phyloP scores from a whole-genome alignment of 2,329 filamentous ascomycete species.

The Hypoxylon sp. region DNA sequence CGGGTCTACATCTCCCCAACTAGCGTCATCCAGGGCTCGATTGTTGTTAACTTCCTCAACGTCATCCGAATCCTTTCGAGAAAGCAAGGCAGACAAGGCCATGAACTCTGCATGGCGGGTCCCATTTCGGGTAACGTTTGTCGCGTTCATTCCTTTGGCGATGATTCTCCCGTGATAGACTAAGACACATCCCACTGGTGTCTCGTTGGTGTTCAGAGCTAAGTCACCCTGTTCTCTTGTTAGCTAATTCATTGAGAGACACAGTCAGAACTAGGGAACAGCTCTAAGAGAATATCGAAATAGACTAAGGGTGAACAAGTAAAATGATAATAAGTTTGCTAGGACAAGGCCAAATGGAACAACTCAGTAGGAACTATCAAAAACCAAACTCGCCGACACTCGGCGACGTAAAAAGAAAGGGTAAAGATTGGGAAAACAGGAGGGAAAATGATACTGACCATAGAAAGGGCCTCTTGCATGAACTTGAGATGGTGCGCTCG shows the following conservation, averaged over 20 bases:
- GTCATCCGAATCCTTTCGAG: slow-evolving; percentile 56
- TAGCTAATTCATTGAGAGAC: slow-evolving; percentile 38
- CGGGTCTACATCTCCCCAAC: slow-evolving; percentile 68
- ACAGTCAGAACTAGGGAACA: background rate
- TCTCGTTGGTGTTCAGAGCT: slow-evolving; percentile 89
- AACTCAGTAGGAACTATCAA: background rate
- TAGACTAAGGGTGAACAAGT: background rate
- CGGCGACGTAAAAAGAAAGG: background rate
- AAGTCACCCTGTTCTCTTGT: slow-evolving; percentile 77
- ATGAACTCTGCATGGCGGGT: slow-evolving; percentile 97
- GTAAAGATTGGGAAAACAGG: background rate
- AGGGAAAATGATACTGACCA: slow-evolving; percentile 68
- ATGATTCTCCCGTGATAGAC: slow-evolving; percentile 85
- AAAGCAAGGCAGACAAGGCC: slow-evolving; percentile 75
- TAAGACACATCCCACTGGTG: slow-evolving; percentile 95
- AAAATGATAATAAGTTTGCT: background rate
- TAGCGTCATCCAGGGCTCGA: slow-evolving; percentile 57
- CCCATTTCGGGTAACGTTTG: slow-evolving; percentile 90
- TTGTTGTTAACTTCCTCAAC: slow-evolving; percentile 45
- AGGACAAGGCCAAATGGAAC: background rate
- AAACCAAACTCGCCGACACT: background rate
- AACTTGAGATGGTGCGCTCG: slow-evolving; percentile 69
- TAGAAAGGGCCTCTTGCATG: slow-evolving; percentile 87
- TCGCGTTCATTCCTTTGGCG: slow-evolving; percentile 95
- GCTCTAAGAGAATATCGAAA: background rate